Percentiles rank a stretch among this genome's conserved stretches.
These are phyloP conservation scores for Candida parachauliodes DNA, from an alignment of 805 yeast genomes.

Conservation along the genomic window DNA sequence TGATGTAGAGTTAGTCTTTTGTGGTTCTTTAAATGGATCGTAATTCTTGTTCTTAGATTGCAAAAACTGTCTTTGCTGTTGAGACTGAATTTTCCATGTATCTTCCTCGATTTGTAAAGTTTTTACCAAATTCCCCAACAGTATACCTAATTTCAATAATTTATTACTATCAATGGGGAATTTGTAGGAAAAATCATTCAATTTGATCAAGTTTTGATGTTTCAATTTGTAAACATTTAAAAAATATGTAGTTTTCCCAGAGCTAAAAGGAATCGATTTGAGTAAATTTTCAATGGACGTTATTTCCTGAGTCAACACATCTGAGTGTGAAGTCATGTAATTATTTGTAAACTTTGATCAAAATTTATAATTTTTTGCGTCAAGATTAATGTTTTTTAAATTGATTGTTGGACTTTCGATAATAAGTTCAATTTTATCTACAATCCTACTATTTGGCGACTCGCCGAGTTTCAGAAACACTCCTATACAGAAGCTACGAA, in stretches of 20 bases:
- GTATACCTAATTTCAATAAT: conserved; percentile 38
- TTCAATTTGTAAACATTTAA: conserved; percentile 29
- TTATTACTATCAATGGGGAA: conserved; percentile 36
- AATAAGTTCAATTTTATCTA: conserved; percentile 15
- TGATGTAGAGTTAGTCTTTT: not conserved
- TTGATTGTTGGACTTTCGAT: conserved; percentile 6
- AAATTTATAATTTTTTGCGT: conserved; percentile 1
- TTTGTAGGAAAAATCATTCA: conserved; percentile 20
- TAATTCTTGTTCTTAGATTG: conserved; percentile 11
- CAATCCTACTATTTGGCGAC: conserved; percentile 46
- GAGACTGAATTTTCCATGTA: conserved; percentile 18
- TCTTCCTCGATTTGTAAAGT: conserved; percentile 35
- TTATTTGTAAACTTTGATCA: no score
- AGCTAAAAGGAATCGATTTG: conserved; percentile 31
- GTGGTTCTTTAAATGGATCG: conserved; percentile 3
- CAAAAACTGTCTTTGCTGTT: conserved; percentile 12
- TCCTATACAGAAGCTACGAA: conserved; percentile 22
- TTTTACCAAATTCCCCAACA: conserved; percentile 39
- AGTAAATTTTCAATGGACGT: conserved; percentile 24
- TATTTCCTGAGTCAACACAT: conserved; percentile 24
- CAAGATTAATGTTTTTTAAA: conserved; percentile 6
- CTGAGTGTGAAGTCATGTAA: conserved; percentile 12
- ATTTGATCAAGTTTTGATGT: conserved; percentile 17
- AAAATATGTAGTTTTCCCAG: conserved; percentile 16
- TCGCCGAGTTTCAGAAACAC: conserved; percentile 41